Evolutionary conservation across 2,329 filamentous ascomycete genomes (phyloP).

Genomic region (Neocatenulostroma microsporum): DNA sequence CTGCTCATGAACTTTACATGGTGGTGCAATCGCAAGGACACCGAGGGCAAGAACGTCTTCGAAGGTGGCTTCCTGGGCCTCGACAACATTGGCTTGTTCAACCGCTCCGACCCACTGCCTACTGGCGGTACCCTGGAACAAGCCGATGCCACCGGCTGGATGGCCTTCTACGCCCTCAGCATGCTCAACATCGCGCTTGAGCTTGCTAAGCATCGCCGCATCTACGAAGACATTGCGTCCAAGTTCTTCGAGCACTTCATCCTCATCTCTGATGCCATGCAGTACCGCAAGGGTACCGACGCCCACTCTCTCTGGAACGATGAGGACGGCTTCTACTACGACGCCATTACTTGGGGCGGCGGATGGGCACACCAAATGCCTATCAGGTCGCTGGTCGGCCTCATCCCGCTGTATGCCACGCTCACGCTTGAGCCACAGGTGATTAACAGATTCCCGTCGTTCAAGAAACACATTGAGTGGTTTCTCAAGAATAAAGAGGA

Average conservation of each 20-base stretch:
- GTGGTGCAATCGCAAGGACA: constrained; percentile 98
- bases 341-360: constrained; percentile 92
- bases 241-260: constrained; percentile 99
- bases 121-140: constrained; percentile 92
- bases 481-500: constrained; percentile 84
- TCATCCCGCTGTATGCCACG: constrained; percentile 89
- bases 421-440: constrained; percentile 89
- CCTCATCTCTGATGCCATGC: constrained; percentile 95
- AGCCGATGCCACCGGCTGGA: constrained; percentile 96
- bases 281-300: constrained; percentile 57
- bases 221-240: constrained; percentile 91
- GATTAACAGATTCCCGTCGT: constrained; percentile 81
- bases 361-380: constrained; percentile 90
- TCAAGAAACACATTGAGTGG: constrained; percentile 91
- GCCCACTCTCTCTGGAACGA: constrained; percentile 94
- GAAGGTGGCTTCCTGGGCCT: constrained; percentile 92
- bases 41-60: constrained; percentile 92
- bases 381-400: constrained; percentile 81
- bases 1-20: constrained; percentile 93
- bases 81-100: constrained; percentile 97
- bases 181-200: constrained; percentile 97
- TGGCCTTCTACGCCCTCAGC: constrained; percentile 93
- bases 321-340: constrained; percentile 95
- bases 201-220: constrained; percentile 87
- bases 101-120: constrained; percentile 87